Conservation (phyloP, 305 asterid genomes). For the Fraxinus floribunda region DNA sequence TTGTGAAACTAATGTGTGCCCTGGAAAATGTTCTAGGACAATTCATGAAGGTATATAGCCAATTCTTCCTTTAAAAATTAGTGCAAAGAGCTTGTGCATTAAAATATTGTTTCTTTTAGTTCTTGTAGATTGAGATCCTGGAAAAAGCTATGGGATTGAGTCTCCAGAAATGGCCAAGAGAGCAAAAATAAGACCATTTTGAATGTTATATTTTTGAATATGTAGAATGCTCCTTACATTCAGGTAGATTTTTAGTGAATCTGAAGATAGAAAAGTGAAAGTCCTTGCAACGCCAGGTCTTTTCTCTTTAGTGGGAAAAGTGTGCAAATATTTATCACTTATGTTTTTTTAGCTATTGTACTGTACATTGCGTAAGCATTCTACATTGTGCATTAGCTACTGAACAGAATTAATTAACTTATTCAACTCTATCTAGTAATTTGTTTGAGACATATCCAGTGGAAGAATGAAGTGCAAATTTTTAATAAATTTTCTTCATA, state of each 20-base stretch:
- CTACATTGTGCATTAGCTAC: neutral
- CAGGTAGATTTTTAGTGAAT: neutral
- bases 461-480: neutral
- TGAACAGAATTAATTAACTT: neutral
- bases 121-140: neutral
- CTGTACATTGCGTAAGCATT: neutral
- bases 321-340: neutral
- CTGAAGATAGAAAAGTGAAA: neutral
- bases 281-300: neutral
- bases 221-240: neutral
- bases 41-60: neutral
- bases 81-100: neutral
- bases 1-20: neutral
- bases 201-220: neutral
- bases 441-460: neutral
- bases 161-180: neutral
- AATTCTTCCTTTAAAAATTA: neutral
- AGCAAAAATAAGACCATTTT: neutral
- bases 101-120: neutral
- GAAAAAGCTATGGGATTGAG: neutral
- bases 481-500: neutral
- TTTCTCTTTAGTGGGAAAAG: neutral
- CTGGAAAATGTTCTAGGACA: neutral
- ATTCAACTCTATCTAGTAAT: neutral
- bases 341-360: neutral